Conservation (phyloP, 2,329 filamentous ascomycete genomes). For the Aspergillus glaucus region DNA sequence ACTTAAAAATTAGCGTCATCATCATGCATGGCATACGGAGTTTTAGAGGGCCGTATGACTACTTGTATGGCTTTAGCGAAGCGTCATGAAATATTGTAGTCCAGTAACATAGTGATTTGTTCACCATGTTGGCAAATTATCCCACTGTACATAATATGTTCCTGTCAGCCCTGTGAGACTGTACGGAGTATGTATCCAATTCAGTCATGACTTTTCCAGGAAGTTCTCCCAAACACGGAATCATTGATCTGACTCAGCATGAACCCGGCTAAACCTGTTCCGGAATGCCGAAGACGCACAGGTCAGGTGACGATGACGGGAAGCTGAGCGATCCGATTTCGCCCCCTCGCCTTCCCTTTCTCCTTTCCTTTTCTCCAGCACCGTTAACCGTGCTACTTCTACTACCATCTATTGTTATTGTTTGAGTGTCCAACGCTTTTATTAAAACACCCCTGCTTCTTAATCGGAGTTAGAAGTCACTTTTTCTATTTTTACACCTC, state of each 20-base stretch:
- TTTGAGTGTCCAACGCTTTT: neutral
- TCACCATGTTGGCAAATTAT: too few relatives aligned
- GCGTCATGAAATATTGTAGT: too few relatives aligned
- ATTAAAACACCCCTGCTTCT: neutral
- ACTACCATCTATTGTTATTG: neutral
- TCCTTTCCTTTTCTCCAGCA: slow-evolving; percentile 8
- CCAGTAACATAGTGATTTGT: too few relatives aligned
- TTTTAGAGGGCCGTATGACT: too few relatives aligned
- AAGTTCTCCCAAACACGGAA: too few relatives aligned
- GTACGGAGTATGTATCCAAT: too few relatives aligned
- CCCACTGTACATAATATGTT: too few relatives aligned
- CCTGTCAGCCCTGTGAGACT: too few relatives aligned
- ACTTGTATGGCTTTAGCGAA: too few relatives aligned
- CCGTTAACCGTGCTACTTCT: slow-evolving; percentile 9
- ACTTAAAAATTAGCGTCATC: too few relatives aligned
- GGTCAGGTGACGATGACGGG: slow-evolving; percentile 19
- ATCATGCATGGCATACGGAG: too few relatives aligned
- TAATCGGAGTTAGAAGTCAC: neutral
- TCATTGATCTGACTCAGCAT: neutral
- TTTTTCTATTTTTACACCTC: slow-evolving; percentile 10
- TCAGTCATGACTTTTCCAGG: too few relatives aligned
- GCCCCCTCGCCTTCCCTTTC: slow-evolving; percentile 5
- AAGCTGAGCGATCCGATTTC: slow-evolving; percentile 10
- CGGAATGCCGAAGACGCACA: slow-evolving; percentile 1
- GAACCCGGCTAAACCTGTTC: neutral